Base-by-base conservation (phyloP, 371 early-diverging fungal species). In the Globomyces sp. region DNA sequence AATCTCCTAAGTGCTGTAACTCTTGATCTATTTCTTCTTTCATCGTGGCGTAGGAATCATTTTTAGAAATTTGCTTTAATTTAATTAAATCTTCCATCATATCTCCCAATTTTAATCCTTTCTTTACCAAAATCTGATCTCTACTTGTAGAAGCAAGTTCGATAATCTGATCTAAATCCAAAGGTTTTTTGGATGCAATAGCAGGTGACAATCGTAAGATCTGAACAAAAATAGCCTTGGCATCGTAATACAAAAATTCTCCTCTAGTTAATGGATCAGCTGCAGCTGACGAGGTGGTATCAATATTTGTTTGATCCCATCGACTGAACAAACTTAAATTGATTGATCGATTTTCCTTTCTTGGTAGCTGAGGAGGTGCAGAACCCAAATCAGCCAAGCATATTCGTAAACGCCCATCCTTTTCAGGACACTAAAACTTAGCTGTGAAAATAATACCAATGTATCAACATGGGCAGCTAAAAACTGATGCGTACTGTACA, bases 201-300 rank as follows among this genome's bases (percentile, higher is more conserved):
- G 13, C 45, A 13, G 80, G 80, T 71, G 73, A 70, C 2, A 73
- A 66, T 70, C 97, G 94, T 39, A 96, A 85, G 39, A 96, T 80
- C 72, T 95, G 95, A 2, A 96, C 95, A 74, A 92, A 88, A 6
- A 93, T 86, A 1, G 96, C 89, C 71, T 95, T 95, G 37, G 95
- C 90, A 74, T 95, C 95, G 87, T 63, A 63, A 71, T 94, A 96
- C 74, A 95, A 80, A 60, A 94, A 90, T 66, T 96, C 97, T 67
- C 89, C 90, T 72, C 92, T 90, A 36, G 94, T 93, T 49, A 94
- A 85, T 61, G 90, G 90, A 73, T 93, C 93, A 4, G 90, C 88
- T 72, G 91, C 87, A 43, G 80, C 77, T 9, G 80, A 77, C 4
- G 82, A 82, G 44, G 68, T 72, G 5, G 74, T 75, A 58, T 72